These are phyloP conservation scores for Gremmenia infestans DNA, from an alignment of 2,329 filamentous ascomycete species.

Conservation along the genomic window DNA sequence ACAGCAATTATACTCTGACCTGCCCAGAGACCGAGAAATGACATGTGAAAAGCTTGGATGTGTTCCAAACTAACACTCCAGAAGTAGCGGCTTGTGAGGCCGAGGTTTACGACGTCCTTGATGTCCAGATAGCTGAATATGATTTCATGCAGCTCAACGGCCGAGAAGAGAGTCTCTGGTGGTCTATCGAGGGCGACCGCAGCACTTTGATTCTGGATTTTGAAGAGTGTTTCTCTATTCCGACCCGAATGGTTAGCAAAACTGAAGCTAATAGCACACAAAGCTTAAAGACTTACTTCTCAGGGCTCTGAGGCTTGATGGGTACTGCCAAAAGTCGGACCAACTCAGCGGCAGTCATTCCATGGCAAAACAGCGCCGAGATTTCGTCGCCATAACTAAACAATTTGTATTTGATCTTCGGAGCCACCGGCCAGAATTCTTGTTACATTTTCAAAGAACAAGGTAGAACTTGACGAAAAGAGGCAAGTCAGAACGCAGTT, in stretches of 20 bases:
- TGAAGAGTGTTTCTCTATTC: background rate
- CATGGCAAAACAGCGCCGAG: background rate
- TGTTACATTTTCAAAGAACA: background rate
- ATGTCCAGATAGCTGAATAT: background rate
- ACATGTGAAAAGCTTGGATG: background rate
- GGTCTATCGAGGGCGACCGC: background rate
- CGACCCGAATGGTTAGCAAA: background rate
- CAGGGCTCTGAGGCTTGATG: background rate
- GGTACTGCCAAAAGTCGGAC: background rate
- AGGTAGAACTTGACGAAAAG: too few species aligned
- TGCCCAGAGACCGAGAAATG: background rate
- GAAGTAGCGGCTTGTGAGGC: background rate
- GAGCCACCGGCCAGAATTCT: background rate
- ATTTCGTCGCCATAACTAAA: background rate
- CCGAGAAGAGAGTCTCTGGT: background rate
- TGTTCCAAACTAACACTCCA: background rate
- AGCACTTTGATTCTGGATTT: background rate
- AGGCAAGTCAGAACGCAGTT: too few species aligned
- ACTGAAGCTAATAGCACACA: background rate
- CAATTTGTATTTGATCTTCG: background rate
- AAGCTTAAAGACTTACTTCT: background rate
- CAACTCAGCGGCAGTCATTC: background rate
- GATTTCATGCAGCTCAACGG: background rate
- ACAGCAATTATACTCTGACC: background rate
- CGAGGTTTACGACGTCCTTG: background rate